Percentiles rank a stretch among this genome's conserved stretches.
Evolutionary conservation across 345 rosid species (phyloP).

Genomic region (Camelina sativa): DNA sequence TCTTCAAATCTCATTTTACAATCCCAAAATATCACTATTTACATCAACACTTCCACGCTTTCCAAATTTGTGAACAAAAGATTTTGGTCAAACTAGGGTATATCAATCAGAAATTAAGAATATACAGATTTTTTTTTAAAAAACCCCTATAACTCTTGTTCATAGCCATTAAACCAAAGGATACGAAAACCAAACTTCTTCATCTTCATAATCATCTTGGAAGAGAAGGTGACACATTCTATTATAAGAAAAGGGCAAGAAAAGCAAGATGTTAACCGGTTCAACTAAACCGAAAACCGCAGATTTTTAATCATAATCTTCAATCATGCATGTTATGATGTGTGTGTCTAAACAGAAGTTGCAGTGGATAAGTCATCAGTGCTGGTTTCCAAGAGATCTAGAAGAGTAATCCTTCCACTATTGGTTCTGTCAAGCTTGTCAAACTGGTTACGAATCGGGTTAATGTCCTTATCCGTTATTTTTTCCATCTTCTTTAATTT

Average conservation of each 20-base stretch:
- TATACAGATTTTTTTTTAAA: background rate
- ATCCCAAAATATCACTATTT: too few species aligned
- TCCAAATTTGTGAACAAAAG: background rate
- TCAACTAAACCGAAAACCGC: background rate
- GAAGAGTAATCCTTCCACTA: slow-evolving; percentile 76
- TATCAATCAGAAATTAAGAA: background rate
- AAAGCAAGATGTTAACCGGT: background rate
- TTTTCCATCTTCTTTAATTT: slow-evolving; percentile 79
- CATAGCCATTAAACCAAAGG: slow-evolving; percentile 12
- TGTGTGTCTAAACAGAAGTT: slow-evolving; percentile 25
- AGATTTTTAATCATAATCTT: background rate
- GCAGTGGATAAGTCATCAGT: slow-evolving; percentile 18
- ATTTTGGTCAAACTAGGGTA: slow-evolving; percentile 4
- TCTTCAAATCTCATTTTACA: too few species aligned
- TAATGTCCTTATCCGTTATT: slow-evolving; percentile 66
- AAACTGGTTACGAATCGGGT: slow-evolving; percentile 50
- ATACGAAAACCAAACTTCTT: background rate
- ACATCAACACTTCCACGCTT: slow-evolving; percentile 2
- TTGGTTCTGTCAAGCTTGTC: slow-evolving; percentile 71
- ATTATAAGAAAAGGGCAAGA: background rate
- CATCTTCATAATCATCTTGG: slow-evolving; percentile 11
- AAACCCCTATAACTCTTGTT: background rate
- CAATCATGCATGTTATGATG: slow-evolving; percentile 13
- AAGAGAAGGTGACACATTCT: background rate
- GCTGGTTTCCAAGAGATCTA: slow-evolving; percentile 62